phyloP scores from a whole-genome alignment of 352 stramenopile species.

The Aphanomyces euteiches region DNA sequence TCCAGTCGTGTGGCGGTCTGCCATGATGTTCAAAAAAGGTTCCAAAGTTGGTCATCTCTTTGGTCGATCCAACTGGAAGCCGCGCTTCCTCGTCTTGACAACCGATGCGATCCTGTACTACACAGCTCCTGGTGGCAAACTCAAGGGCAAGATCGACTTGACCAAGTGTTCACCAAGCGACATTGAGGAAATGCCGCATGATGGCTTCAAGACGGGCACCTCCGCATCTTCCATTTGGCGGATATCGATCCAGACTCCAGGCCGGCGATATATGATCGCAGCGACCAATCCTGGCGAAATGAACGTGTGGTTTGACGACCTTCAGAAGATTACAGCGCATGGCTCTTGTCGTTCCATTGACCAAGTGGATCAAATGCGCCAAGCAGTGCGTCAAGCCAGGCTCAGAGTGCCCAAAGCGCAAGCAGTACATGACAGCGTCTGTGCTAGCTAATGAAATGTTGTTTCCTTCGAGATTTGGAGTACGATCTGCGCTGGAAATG shows the following conservation, averaged over 20 bases:
- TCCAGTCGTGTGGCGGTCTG: conserved; percentile 52
- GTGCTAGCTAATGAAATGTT: too few relatives aligned
- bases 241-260: conserved; percentile 40
- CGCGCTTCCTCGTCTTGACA: conserved; percentile 73
- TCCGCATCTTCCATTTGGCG: conserved; percentile 52
- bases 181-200: conserved; percentile 47
- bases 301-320: conserved; percentile 37
- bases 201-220: conserved; percentile 45
- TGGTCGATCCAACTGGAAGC: conserved; percentile 75
- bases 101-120: conserved; percentile 56
- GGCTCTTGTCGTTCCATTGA: too few relatives aligned
- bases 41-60: conserved; percentile 42
- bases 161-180: conserved; percentile 32
- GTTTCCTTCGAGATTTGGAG: too few relatives aligned
- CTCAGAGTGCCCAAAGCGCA: too few relatives aligned
- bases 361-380: too few relatives aligned
- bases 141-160: conserved; percentile 20
- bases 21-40: conserved; percentile 56
- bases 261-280: conserved; percentile 40
- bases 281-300: conserved; percentile 39
- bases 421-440: too few relatives aligned
- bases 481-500: too few relatives aligned
- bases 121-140: not conserved
- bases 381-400: too few relatives aligned
- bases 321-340: too few relatives aligned